phyloP scores from a whole-genome alignment of 805 yeast genomes.

The Brettanomyces nanus region DNA sequence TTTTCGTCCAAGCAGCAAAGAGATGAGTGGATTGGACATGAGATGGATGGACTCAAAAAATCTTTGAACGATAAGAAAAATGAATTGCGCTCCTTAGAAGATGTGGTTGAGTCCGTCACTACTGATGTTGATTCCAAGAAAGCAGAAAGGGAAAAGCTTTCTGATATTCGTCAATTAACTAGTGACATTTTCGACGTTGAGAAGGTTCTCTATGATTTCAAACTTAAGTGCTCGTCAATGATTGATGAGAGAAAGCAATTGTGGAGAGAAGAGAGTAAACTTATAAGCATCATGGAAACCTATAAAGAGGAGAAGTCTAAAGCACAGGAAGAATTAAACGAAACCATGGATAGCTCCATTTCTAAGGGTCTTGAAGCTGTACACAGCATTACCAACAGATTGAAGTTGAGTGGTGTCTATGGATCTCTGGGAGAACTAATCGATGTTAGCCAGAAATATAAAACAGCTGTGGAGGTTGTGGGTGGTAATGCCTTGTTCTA shows the following conservation, averaged over 20 bases:
- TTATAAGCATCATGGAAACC: slow-evolving; percentile 47
- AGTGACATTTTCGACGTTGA: slow-evolving; percentile 17
- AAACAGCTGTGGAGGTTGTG: slow-evolving; percentile 78
- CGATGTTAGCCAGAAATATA: slow-evolving; percentile 71
- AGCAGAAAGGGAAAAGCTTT: slow-evolving; percentile 2
- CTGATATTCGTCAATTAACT: slow-evolving; percentile 4
- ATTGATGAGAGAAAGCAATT: slow-evolving; percentile 61
- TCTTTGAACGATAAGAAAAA: slow-evolving; percentile 10
- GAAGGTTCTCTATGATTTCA: slow-evolving; percentile 24
- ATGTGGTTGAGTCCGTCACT: slow-evolving; percentile 16
- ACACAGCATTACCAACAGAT: slow-evolving; percentile 46
- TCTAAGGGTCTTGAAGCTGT: slow-evolving; percentile 66
- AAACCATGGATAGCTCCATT: slow-evolving; percentile 68
- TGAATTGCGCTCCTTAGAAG: slow-evolving; percentile 5
- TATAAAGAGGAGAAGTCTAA: slow-evolving; percentile 44
- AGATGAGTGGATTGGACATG: slow-evolving; percentile 54
- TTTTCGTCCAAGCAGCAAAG: slow-evolving; percentile 52
- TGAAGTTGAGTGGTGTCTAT: slow-evolving; percentile 58
- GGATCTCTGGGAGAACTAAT: slow-evolving; percentile 87
- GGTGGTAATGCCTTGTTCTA: slow-evolving; percentile 85
- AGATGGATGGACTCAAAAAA: slow-evolving; percentile 33
- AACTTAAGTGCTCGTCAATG: slow-evolving; percentile 32
- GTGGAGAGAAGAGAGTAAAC: slow-evolving; percentile 74
- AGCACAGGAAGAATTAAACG: slow-evolving; percentile 54
- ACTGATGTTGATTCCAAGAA: slow-evolving; percentile 21